Percentiles rank a stretch among this genome's conserved stretches.
Conservation (phyloP, 371 early-diverging fungal genomes). For the Rhizomucor pusillus region DNA sequence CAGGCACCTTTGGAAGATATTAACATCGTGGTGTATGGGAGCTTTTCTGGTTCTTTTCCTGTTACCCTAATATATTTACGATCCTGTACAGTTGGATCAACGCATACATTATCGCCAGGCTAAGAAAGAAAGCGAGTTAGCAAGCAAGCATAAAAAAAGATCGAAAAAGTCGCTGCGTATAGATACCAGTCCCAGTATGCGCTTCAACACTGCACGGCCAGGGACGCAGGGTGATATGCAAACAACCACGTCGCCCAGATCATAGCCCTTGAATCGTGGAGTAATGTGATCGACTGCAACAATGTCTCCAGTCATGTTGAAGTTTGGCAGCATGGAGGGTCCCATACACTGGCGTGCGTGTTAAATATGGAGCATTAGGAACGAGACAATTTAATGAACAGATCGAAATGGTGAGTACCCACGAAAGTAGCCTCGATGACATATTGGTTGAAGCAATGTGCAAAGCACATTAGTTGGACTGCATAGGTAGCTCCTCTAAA, state of each 20-base stretch:
- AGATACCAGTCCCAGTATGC: slow-evolving; percentile 73
- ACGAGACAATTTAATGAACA: background rate
- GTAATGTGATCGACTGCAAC: slow-evolving; percentile 68
- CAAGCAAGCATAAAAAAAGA: background rate
- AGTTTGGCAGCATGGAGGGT: slow-evolving; percentile 85
- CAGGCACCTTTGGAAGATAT: slow-evolving; percentile 56
- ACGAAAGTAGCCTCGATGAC: slow-evolving; percentile 72
- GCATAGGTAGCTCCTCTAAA: slow-evolving; percentile 26
- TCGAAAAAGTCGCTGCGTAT: no score
- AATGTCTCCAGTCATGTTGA: slow-evolving; percentile 67
- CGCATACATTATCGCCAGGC: slow-evolving; percentile 71
- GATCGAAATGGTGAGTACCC: slow-evolving; percentile 12
- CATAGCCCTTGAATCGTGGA: slow-evolving; percentile 45
- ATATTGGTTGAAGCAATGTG: slow-evolving; percentile 62
- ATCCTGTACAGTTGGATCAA: slow-evolving; percentile 62
- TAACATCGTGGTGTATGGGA: slow-evolving; percentile 7
- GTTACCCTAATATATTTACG: slow-evolving; percentile 55
- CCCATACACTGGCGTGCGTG: slow-evolving; percentile 75
- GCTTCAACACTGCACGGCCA: slow-evolving; percentile 66
- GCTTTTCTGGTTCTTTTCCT: background rate
- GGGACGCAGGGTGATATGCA: slow-evolving; percentile 68
- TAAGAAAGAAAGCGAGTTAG: slow-evolving; percentile 17
- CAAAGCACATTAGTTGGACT: slow-evolving; percentile 56
- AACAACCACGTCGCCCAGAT: slow-evolving; percentile 76
- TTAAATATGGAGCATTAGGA: background rate